Evolutionary conservation across 257 asterid genomes (phyloP), one percentile per base, ranked within the genome.

Genomic region (Solanum dulcamara): DNA sequence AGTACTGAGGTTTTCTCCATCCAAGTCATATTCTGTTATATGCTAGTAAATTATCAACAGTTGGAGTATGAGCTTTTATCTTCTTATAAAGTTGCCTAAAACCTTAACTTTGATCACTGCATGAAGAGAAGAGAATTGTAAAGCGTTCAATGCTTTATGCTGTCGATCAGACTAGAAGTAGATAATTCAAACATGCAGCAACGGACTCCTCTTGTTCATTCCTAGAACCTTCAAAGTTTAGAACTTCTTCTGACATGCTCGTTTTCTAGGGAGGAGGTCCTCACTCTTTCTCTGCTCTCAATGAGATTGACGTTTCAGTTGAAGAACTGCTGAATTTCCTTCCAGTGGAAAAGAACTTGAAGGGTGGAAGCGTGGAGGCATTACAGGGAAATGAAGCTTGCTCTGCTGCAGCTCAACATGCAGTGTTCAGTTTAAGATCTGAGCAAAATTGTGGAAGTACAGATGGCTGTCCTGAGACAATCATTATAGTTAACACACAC

Each of bases 401-500:
- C 92, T 84, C 71, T 87, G 88, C 92, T 70, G 70, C 89, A 75
- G 86, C 85, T 88, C 86, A 87, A 74, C 86, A 90, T 87, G 84
- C 86, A 84, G 83, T 92, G 42, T 83, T 88, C 86, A 86, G 85
- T 79, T 88, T 83, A 85, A 92, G 87, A 87, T 86, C 93, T 55
- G 88, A 93, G 87, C 88, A 89, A 87, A 90, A 84, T 82, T 79
- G 86, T 84, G 80, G 87, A 60, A 87, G 91, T 90, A 85, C 86
- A 84, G 87, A 92, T 84, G 83, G 87, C 60, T 89, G 81, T 79
- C 91, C 91, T 38, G 88, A 89, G 72, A 89, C 64, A 81, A 85
- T 95, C 83, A 88, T 96, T 86, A 88, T 96, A 83, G 99, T 95
- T 85, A 96, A 96, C 88, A 96, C 98, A 71, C 90, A 89, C 71